Percentiles rank a stretch among this genome's conserved stretches.
These are phyloP conservation scores for Tuber indicum DNA, from an alignment of 495 filamentous ascomycete genomes.

Conservation along the genomic window DNA sequence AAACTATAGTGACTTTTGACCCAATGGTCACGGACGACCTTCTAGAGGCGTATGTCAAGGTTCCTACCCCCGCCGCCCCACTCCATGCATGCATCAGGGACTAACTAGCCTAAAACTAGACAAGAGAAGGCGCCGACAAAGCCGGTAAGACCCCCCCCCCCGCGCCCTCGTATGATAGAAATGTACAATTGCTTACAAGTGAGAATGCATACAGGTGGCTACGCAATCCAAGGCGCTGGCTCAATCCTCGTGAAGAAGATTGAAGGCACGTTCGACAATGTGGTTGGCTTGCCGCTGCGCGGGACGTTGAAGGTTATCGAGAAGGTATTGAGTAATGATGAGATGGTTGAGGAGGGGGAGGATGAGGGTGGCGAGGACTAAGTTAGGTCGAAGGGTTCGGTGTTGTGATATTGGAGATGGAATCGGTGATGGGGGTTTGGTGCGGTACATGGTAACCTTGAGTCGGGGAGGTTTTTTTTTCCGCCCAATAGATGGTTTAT, in stretches of 20 bases:
- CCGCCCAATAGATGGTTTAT: background rate
- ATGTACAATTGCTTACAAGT: background rate
- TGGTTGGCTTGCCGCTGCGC: slow-evolving; percentile 85
- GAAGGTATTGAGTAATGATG: slow-evolving; percentile 61
- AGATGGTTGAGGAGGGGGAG: slow-evolving; percentile 44
- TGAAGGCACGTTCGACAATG: slow-evolving; percentile 87
- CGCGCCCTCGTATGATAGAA: background rate
- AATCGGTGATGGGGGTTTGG: background rate
- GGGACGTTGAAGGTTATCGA: slow-evolving; percentile 76
- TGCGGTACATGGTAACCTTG: background rate
- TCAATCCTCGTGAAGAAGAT: slow-evolving; percentile 77
- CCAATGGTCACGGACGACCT: slow-evolving; percentile 68
- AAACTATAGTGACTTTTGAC: slow-evolving; percentile 78
- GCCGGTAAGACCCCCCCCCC: slow-evolving; percentile 48
- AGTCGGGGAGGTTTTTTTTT: background rate
- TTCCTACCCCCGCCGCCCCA: background rate
- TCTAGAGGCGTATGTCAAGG: slow-evolving; percentile 69
- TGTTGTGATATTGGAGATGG: background rate
- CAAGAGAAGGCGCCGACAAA: slow-evolving; percentile 90
- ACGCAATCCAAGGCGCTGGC: slow-evolving; percentile 87
- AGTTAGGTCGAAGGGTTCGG: background rate
- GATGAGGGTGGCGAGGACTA: slow-evolving; percentile 30
- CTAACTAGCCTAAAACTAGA: slow-evolving; percentile 45
- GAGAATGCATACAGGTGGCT: slow-evolving; percentile 52
- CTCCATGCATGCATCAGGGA: slow-evolving; percentile 1